These are phyloP conservation scores for Tuber magnatum DNA, from an alignment of 495 filamentous ascomycete genomes.

Conservation along the genomic window DNA sequence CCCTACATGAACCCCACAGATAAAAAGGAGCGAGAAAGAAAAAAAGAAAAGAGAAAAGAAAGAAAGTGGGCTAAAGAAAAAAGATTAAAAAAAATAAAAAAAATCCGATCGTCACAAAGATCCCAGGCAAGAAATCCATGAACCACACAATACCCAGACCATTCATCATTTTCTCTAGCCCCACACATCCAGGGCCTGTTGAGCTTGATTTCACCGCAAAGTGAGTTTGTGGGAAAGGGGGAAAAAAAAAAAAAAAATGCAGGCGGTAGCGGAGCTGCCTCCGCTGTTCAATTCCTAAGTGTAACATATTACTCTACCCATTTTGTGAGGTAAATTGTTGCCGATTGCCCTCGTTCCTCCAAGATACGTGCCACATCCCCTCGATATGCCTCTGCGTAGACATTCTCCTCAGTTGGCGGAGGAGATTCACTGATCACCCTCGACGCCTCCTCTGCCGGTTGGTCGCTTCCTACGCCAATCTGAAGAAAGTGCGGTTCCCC, in stretches of 20 bases:
- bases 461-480: slow-evolving; percentile 58
- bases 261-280: not conserved
- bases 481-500: slow-evolving; percentile 61
- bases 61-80: not conserved
- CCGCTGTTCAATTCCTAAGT: not conserved
- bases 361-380: slow-evolving; percentile 70
- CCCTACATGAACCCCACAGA: not conserved
- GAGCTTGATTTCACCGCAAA: slow-evolving; percentile 3
- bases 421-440: slow-evolving; percentile 70
- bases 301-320: slow-evolving; percentile 8
- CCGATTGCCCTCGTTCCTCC: slow-evolving; percentile 38
- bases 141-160: not conserved
- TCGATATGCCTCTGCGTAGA: slow-evolving; percentile 82
- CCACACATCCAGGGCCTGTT: not conserved
- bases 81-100: not conserved
- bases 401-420: slow-evolving; percentile 67
- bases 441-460: slow-evolving; percentile 41
- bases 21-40: not conserved
- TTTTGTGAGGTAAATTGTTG: slow-evolving; percentile 19
- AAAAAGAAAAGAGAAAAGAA: not conserved
- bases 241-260: not conserved
- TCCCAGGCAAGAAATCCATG: not conserved
- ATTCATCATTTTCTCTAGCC: not conserved
- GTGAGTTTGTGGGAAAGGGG: not conserved
- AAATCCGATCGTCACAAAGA: slow-evolving; percentile 1